Evolutionary conservation across 306 rosid genomes (phyloP).

Genomic region (Acacia crassicarpa): DNA sequence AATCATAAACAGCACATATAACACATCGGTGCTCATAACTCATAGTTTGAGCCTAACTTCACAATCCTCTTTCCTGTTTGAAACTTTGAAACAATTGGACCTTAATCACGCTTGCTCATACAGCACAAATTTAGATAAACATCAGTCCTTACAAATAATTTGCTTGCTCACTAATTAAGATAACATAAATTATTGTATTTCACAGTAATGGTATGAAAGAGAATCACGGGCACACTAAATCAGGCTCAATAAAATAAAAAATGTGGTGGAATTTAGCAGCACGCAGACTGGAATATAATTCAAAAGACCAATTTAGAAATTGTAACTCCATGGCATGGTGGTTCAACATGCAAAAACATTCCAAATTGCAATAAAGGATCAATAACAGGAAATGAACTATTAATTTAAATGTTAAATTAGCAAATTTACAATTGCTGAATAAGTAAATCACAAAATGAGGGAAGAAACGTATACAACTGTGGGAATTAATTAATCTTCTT

Average conservation of each 20-base stretch:
- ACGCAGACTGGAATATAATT: neutral
- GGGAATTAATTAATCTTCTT: slow-evolving; percentile 45
- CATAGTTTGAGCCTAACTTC: neutral
- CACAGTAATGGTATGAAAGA: neutral
- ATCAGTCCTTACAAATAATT: neutral
- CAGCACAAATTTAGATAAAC: neutral
- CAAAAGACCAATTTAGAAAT: neutral
- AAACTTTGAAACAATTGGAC: neutral
- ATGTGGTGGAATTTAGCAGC: neutral
- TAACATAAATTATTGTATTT: neutral
- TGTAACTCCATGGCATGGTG: neutral
- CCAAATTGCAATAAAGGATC: neutral
- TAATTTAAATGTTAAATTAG: neutral
- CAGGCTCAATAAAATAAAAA: neutral
- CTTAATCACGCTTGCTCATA: no score
- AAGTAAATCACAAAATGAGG: neutral
- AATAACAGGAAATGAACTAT: neutral
- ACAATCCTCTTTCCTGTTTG: neutral
- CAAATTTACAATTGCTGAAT: neutral
- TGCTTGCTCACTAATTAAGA: neutral
- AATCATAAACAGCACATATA: neutral
- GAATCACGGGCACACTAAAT: neutral
- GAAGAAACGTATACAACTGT: neutral
- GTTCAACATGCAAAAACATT: neutral
- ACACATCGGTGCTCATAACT: neutral